Evolutionary conservation across 2,329 filamentous ascomycete genomes (phyloP), one percentile per base, ranked within the genome.

Genomic region (Ceratocystis ficicola): DNA sequence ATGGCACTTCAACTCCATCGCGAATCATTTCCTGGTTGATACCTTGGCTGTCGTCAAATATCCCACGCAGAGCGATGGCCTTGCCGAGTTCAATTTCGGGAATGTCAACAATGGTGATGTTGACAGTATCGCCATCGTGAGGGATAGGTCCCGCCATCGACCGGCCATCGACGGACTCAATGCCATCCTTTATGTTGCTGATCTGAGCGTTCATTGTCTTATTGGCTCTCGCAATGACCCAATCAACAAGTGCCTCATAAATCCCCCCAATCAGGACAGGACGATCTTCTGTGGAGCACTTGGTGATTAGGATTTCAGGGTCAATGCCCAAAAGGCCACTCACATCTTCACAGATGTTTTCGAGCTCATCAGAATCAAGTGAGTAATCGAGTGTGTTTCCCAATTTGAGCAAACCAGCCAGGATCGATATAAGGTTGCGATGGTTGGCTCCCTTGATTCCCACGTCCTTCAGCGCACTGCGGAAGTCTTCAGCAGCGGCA

Each of bases 21-120:
- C 93, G 87, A 72, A 93, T 95, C 92, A 99, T 97, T 77, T 99
- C 94, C 0, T 88, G 83, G 71, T 97, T 97, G 77, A 99, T 96
- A 63, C 94, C 94, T 22, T 87, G 79, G n/a, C 80, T 84, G 71
- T 97, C 94, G 70, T 99, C 93, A 71, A 99, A 99, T 44, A 97
- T 84, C 15, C 89, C 90, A 48, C 90, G 88, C 77, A 99, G 85
- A 12, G 89, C 85, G n/a, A 95, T 76, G 0, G 93, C 94, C 75
- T 94, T 96, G 67, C 89, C 91, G 0, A 99, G 79, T 1, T 83
- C 81, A 36, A 89, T 86, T 69, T 86, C 84, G 0, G 94, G 90
- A 7, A 97, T 81, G 70, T 97, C 94, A 5, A 99, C 78, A 7
- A 99, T 81, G 0, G 90, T 95, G 68, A 99, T 86, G 73, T 86